Evolutionary conservation across 306 rosid genomes (phyloP).

Genomic region (Prunus dulcis): DNA sequence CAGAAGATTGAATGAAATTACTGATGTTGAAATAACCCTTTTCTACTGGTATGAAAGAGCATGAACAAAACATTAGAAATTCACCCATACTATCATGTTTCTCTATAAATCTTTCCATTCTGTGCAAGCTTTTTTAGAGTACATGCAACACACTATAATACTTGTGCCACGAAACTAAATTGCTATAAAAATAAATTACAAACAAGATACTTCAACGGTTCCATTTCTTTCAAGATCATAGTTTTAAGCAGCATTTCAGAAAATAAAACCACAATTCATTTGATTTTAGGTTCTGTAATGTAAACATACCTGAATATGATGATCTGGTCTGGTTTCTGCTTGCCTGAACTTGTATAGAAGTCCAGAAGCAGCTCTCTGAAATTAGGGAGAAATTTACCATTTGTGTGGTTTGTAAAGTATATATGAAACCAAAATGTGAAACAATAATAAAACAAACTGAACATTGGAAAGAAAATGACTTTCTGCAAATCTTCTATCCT

Average conservation of each 20-base stretch:
- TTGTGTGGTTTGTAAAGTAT: background rate
- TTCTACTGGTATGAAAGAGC: background rate
- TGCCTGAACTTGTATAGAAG: constrained; percentile 70
- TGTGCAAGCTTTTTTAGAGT: no score
- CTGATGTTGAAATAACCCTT: background rate
- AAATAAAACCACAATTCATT: background rate
- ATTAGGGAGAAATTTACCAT: constrained; percentile 1
- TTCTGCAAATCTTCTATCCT: background rate
- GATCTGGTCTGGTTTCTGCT: constrained; percentile 72
- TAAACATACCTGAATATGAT: constrained; percentile 73
- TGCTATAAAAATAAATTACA: background rate
- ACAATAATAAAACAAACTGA: background rate
- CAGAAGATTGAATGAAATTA: no score
- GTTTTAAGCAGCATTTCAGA: background rate
- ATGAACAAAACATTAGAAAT: background rate
- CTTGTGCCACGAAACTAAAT: background rate
- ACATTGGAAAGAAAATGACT: background rate
- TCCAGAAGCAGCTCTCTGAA: constrained; percentile 81
- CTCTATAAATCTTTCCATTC: no score
- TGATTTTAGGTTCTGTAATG: background rate
- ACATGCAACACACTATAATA: background rate
- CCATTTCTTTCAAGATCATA: background rate
- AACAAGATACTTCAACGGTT: background rate
- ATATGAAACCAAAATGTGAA: background rate
- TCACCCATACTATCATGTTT: no score